Evolutionary conservation across 2,329 filamentous ascomycete genomes (phyloP).

Genomic region (Diaporthe sp.): DNA sequence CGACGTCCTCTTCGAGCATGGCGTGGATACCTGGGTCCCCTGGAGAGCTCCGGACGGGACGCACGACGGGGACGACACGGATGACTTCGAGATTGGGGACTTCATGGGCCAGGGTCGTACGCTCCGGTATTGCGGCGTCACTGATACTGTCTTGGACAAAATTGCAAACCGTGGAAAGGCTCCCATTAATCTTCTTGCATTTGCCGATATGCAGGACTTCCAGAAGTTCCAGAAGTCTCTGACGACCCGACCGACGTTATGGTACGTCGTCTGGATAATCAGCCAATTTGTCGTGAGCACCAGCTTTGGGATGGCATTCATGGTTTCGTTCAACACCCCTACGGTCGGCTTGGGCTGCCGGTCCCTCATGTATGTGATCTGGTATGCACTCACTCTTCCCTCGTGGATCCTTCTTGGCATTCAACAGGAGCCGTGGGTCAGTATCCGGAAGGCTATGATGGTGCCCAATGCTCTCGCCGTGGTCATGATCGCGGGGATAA

Average conservation of each 20-base stretch:
- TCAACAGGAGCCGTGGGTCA: conserved; percentile 10
- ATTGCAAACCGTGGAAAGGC: not conserved
- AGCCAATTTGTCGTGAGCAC: conserved; percentile 5
- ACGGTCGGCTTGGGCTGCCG: not conserved
- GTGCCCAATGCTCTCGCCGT: conserved; percentile 10
- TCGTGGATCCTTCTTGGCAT: conserved; percentile 8
- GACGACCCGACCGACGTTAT: conserved; percentile 1
- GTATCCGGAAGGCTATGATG: conserved; percentile 11
- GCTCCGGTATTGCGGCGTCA: conserved; percentile 8
- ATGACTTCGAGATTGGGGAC: not conserved
- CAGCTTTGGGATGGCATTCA: conserved; percentile 17
- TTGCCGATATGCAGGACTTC: not conserved
- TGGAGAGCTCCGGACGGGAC: conserved; percentile 1
- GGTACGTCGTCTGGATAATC: conserved; percentile 10
- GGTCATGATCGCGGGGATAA: conserved; percentile 4
- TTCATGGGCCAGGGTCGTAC: conserved; percentile 16
- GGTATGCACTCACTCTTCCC: conserved; percentile 4
- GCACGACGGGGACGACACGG: conserved; percentile 7
- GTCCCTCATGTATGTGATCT: conserved; percentile 10
- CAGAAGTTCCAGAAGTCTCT: not conserved
- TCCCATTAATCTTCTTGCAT: not conserved
- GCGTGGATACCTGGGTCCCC: not conserved
- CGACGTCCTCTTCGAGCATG: conserved; percentile 2
- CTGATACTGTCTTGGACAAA: conserved; percentile 4
- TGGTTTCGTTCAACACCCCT: conserved; percentile 20